Evolutionary conservation across 176 grass and related monocot species (phyloP).

Genomic region (Cymbopogon citratus): DNA sequence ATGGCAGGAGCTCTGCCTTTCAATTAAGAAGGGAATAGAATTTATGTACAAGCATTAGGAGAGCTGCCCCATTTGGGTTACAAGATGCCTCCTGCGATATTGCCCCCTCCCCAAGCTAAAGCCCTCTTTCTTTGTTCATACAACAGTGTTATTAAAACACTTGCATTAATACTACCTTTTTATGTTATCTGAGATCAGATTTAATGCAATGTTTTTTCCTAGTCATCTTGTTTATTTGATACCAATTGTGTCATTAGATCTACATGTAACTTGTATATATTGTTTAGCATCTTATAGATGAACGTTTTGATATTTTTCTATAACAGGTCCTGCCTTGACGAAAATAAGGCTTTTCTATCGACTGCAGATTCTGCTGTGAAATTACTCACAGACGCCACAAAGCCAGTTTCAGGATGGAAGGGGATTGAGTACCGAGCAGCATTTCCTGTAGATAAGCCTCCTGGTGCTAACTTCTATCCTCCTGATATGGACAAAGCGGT

Average conservation of each 20-base stretch:
- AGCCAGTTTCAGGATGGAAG: constrained; percentile 75
- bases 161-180: neutral
- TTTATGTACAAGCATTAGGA: no score
- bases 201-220: constrained; percentile 10
- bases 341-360: constrained; percentile 82
- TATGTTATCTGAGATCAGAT: neutral
- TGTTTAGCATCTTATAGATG: neutral
- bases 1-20: no score
- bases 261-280: constrained; percentile 9
- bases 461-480: constrained; percentile 92
- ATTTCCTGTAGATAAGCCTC: constrained; percentile 80
- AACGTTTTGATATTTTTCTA: constrained; percentile 7
- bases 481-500: constrained; percentile 97
- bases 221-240: neutral
- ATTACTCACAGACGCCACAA: constrained; percentile 66
- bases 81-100: no score
- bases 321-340: constrained; percentile 89
- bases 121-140: no score
- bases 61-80: no score
- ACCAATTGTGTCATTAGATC: neutral
- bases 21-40: no score
- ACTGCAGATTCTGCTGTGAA: constrained; percentile 86
- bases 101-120: no score
- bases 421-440: constrained; percentile 81
- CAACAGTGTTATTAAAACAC: neutral